These are phyloP conservation scores for Ustilago hordei DNA, from an alignment of 1,284 basidiomycete genomes.

Conservation along the genomic window DNA sequence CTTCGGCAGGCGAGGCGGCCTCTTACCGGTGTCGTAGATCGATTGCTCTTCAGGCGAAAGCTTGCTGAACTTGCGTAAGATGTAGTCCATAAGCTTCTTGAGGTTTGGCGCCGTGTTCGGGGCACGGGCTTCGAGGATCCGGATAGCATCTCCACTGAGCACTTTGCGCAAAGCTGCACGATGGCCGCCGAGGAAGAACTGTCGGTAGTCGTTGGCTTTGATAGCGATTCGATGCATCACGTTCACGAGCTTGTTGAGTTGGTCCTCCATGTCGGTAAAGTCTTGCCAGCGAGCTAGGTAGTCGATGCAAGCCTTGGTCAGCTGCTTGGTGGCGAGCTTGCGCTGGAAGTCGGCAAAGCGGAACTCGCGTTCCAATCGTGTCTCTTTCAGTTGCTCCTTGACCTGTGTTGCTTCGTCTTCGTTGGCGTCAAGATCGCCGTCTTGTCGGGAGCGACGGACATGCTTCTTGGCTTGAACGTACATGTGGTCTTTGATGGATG, in stretches of 20 bases:
- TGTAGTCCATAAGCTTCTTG: conserved; percentile 59
- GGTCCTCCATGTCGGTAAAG: conserved; percentile 47
- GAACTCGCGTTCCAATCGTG: conserved; percentile 62
- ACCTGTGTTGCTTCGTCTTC: conserved; percentile 48
- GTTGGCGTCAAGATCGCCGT: conserved; percentile 46
- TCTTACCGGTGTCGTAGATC: conserved; percentile 56
- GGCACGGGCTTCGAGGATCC: conserved; percentile 40
- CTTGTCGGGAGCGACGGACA: conserved; percentile 45
- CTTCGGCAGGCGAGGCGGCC: conserved; percentile 50
- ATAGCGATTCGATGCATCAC: conserved; percentile 65
- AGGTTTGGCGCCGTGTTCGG: conserved; percentile 45
- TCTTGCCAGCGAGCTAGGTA: conserved; percentile 64
- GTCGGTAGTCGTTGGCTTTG: conserved; percentile 54
- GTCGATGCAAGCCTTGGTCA: conserved; percentile 61
- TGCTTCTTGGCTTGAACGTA: conserved; percentile 61
- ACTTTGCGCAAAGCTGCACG: conserved; percentile 48
- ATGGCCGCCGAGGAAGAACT: conserved; percentile 56
- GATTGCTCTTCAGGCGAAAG: conserved; percentile 57
- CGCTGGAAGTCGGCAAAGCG: conserved; percentile 64
- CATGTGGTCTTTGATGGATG: conserved; percentile 62
- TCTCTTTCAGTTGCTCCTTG: conserved; percentile 46
- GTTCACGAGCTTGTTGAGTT: conserved; percentile 58
- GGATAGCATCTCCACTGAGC: conserved; percentile 43
- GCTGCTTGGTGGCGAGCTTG: conserved; percentile 57
- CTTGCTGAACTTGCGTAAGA: conserved; percentile 62